These are phyloP conservation scores for Rhododendron vialii DNA, from an alignment of 148 eudicot genomes.

Conservation along the genomic window DNA sequence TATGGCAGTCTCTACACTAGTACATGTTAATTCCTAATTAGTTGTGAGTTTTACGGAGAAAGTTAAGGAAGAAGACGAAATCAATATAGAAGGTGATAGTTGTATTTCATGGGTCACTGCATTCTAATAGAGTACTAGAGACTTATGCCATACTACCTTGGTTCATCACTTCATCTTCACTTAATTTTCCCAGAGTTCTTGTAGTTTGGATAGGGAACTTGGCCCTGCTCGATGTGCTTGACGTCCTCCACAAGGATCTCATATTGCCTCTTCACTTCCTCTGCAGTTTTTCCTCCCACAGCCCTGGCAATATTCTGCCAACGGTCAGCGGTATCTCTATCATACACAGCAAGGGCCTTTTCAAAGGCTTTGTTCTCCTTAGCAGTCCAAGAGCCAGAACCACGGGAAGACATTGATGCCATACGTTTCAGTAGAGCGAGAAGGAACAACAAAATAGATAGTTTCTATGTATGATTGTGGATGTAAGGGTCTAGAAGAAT, in stretches of 20 bases:
- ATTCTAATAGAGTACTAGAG: not conserved
- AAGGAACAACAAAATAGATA: not conserved
- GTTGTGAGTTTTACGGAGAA: not conserved
- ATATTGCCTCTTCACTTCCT: conserved; percentile 51
- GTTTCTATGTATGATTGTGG: not conserved
- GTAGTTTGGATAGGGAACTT: conserved; percentile 44
- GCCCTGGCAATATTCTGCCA: conserved; percentile 44
- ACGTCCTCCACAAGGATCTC: conserved; percentile 41
- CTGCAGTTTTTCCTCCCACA: conserved; percentile 44
- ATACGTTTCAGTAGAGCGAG: conserved; percentile 9
- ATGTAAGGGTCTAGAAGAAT: not conserved
- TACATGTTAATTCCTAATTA: no score
- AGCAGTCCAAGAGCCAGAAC: conserved; percentile 43
- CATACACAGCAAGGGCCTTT: conserved; percentile 44
- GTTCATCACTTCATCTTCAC: conserved; percentile 3
- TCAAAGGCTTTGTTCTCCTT: conserved; percentile 46
- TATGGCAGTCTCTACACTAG: not conserved
- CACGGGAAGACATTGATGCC: conserved; percentile 40
- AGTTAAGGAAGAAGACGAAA: not conserved
- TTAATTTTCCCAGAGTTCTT: conserved; percentile 18
- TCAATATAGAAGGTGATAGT: not conserved
- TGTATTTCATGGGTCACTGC: not conserved
- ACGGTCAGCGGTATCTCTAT: conserved; percentile 47
- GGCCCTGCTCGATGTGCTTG: conserved; percentile 41
- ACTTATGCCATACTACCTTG: not conserved